Evolutionary conservation across 2,329 filamentous ascomycete genomes (phyloP), one percentile per base, ranked within the genome.

Genomic region (Bipolaris bicolor): DNA sequence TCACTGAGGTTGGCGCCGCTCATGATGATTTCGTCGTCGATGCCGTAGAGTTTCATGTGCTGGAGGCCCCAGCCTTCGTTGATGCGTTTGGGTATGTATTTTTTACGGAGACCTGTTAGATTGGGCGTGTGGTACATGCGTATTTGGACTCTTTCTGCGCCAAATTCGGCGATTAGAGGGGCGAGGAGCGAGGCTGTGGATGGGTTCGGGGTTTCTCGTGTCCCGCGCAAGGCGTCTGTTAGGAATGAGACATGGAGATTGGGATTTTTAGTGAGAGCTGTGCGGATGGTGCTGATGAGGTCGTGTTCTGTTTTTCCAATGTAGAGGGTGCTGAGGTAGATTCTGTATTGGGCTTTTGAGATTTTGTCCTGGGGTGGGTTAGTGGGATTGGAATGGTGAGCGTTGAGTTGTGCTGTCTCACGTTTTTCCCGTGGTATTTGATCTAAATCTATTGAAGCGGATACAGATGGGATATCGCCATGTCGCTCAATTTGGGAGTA

Each of bases 111-210:
- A 0, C 95, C 95, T 2, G 91, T 96, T 62, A 99, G 79, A 70
- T 99, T 99, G 0, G 95, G 95, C 0, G 95, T 99, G 77, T 99
- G 95, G 73, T 96, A 99, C 92, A 99, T 96, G 67, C 93, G 90
- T 62, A 99, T 87, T 71, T 97, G 92, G 39, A 99, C 92, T 36
- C 94, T 85, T 1, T 91, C 87, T 4, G 87, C 75, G 0, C 94
- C 93, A 77, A 97, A 96, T 67, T 97, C 91, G 6, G 83, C 79
- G 10, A 97, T 84, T n/a, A 99, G 80, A 0, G 92, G 89, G 5
- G 89, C 90, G 36, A 99, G 84, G 11, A 99, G 82, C 10, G 93
- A 97, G 2, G 93, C 95, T 76, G 90, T 95, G 64, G 92, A 96
- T 45, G 92, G 83, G 13, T 91, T 78, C 0, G 95, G 95, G 0